These are phyloP conservation scores for Piloderma croceum DNA, from an alignment of 768 basidiomycete genomes.

Conservation along the genomic window DNA sequence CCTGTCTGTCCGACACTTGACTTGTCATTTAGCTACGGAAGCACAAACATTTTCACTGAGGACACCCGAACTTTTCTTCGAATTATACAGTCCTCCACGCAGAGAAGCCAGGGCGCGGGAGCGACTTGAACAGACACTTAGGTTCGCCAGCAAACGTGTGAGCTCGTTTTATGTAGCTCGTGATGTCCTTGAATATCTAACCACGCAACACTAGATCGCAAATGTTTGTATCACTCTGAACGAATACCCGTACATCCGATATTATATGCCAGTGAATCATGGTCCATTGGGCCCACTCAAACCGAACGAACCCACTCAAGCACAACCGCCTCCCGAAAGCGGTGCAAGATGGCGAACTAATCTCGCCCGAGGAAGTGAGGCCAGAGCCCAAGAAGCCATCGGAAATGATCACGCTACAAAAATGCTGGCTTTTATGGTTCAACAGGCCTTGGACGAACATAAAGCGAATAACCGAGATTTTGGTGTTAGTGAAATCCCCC, in stretches of 20 bases:
- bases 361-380: slow-evolving; percentile 66
- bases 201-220: slow-evolving; percentile 59
- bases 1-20: slow-evolving; percentile 6
- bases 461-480: slow-evolving; percentile 84
- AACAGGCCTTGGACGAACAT: slow-evolving; percentile 79
- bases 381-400: slow-evolving; percentile 62
- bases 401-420: slow-evolving; percentile 76
- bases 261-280: slow-evolving; percentile 82
- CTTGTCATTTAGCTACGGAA: slow-evolving; percentile 59
- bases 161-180: not conserved
- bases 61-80: slow-evolving; percentile 78
- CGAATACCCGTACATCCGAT: slow-evolving; percentile 90
- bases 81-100: slow-evolving; percentile 80
- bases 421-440: slow-evolving; percentile 81
- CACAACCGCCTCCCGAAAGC: slow-evolving; percentile 58
- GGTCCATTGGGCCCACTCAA: slow-evolving; percentile 81
- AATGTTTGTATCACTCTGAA: slow-evolving; percentile 87
- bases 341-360: slow-evolving; percentile 76
- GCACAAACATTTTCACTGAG: slow-evolving; percentile 79
- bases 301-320: slow-evolving; percentile 56
- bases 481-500: no score
- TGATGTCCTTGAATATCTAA: not conserved
- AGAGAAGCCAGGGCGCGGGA: slow-evolving; percentile 64
- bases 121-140: slow-evolving; percentile 83
- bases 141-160: slow-evolving; percentile 68